phyloP scores from a whole-genome alignment of 805 yeast species.

The Wickerhamiella kazuoi region DNA sequence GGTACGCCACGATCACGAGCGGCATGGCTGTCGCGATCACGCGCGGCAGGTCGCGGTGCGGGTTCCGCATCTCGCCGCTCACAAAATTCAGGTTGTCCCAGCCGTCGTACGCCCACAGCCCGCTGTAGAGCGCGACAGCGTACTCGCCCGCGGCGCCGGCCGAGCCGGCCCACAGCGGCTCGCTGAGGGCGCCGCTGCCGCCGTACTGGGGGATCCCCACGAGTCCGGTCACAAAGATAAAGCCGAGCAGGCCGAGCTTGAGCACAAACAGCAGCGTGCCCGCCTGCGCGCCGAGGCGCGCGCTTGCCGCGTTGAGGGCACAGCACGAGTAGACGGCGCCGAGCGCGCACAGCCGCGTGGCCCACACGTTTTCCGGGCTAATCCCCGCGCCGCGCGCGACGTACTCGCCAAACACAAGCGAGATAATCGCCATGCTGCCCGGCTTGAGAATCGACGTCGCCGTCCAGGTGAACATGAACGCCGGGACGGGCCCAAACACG shows the following conservation, averaged over 20 bases:
- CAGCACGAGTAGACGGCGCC: slow-evolving; percentile 16
- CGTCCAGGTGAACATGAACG: slow-evolving; percentile 25
- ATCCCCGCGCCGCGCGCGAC: slow-evolving; percentile 15
- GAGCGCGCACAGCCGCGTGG: slow-evolving; percentile 20
- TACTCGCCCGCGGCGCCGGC: slow-evolving; percentile 16
- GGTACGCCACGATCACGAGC: slow-evolving; percentile 21
- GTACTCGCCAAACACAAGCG: slow-evolving; percentile 26
- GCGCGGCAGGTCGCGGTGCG: slow-evolving; percentile 22
- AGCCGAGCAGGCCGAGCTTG: slow-evolving; percentile 19
- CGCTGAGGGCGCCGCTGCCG: slow-evolving; percentile 12
- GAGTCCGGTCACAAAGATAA: slow-evolving; percentile 20
- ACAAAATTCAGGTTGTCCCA: slow-evolving; percentile 29
- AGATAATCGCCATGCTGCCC: slow-evolving; percentile 25
- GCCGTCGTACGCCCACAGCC: slow-evolving; percentile 29
- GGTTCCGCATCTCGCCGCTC: slow-evolving; percentile 25
- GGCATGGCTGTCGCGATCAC: slow-evolving; percentile 27
- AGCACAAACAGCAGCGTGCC: slow-evolving; percentile 20
- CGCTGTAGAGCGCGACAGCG: slow-evolving; percentile 25
- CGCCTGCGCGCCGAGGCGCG: slow-evolving; percentile 19
- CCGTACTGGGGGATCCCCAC: slow-evolving; percentile 11
- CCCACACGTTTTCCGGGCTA: slow-evolving; percentile 11
- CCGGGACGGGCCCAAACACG: slow-evolving; percentile 22
- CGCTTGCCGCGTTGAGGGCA: slow-evolving; percentile 17
- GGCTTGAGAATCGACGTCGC: slow-evolving; percentile 25
- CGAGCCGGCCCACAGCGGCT: slow-evolving; percentile 17